Evolutionary conservation across 306 rosid genomes (phyloP).

Genomic region (Pterocarpus santalinus): DNA sequence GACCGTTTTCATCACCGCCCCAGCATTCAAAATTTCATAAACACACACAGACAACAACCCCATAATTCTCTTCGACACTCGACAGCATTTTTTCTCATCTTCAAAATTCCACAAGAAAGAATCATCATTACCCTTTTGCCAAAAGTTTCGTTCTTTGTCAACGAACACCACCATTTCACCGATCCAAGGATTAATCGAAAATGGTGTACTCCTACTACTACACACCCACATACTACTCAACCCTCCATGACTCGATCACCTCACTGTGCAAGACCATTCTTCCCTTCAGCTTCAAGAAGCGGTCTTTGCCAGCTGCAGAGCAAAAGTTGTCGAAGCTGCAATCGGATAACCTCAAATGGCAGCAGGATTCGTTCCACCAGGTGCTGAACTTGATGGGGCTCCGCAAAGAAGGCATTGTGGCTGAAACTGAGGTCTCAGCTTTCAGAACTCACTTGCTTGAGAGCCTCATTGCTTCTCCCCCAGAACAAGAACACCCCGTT

Average conservation of each 20-base stretch:
- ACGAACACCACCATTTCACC: not conserved
- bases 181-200: conserved; percentile 23
- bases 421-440: conserved; percentile 71
- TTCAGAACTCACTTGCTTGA: conserved; percentile 83
- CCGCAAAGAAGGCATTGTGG: conserved; percentile 85
- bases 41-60: conserved; percentile 14
- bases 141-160: not conserved
- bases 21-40: conserved; percentile 50
- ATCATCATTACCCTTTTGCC: not conserved
- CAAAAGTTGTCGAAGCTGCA: conserved; percentile 71
- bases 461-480: conserved; percentile 74
- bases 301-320: conserved; percentile 64
- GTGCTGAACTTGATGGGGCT: conserved; percentile 89
- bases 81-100: not conserved
- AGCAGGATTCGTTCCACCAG: conserved; percentile 96
- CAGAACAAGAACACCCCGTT: conserved; percentile 67
- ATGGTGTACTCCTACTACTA: conserved; percentile 87
- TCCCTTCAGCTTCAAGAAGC: conserved; percentile 84
- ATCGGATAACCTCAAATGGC: conserved; percentile 92
- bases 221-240: conserved; percentile 88
- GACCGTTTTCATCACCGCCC: conserved; percentile 61
- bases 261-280: conserved; percentile 81
- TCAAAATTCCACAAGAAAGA: not conserved
- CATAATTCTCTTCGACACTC: conserved; percentile 20
- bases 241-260: conserved; percentile 89